A percentile compares a stretch with the other conserved stretches of the same genome.
Conservation (phyloP, 345 rosid genomes). For the Odontarrhena argentea region DNA sequence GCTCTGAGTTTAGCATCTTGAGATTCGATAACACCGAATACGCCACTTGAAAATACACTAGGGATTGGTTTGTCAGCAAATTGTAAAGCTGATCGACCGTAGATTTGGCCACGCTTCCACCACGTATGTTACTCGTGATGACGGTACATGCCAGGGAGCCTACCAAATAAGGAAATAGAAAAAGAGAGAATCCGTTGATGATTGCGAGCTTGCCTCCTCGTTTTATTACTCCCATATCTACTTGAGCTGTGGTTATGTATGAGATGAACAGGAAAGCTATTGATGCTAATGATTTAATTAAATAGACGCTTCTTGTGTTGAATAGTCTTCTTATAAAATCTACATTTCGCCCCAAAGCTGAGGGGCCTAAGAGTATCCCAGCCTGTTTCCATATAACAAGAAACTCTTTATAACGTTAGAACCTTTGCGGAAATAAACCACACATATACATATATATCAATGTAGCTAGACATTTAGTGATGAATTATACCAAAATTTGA, state of each 20-base stretch:
- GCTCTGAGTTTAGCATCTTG: constrained; percentile 49
- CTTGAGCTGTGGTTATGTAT: constrained; percentile 38
- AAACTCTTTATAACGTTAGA: not conserved
- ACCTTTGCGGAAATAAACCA: not conserved
- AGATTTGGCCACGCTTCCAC: constrained; percentile 22
- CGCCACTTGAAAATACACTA: constrained; percentile 40
- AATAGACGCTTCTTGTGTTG: constrained; percentile 32
- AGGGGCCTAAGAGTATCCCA: constrained; percentile 46
- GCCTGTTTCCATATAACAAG: constrained; percentile 35
- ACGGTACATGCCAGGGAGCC: not conserved
- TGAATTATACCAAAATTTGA: constrained; percentile 37
- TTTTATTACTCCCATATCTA: constrained; percentile 36
- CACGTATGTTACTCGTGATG: constrained; percentile 4
- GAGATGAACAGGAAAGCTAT: constrained; percentile 38
- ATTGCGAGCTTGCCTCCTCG: constrained; percentile 43
- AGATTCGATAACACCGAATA: constrained; percentile 41
- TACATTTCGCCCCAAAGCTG: constrained; percentile 33
- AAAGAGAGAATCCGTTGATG: constrained; percentile 40
- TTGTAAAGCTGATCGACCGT: constrained; percentile 10
- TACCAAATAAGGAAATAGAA: constrained; percentile 28
- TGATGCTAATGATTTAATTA: constrained; percentile 33
- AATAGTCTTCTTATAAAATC: not conserved
- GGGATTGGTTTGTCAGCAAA: constrained; percentile 7
- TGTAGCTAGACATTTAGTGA: too few species aligned
- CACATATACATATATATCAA: too few species aligned